Percentiles rank a stretch among this genome's conserved stretches.
Evolutionary conservation across 441 rosid species (phyloP).

Genomic region (Pelargonium citronellum): DNA sequence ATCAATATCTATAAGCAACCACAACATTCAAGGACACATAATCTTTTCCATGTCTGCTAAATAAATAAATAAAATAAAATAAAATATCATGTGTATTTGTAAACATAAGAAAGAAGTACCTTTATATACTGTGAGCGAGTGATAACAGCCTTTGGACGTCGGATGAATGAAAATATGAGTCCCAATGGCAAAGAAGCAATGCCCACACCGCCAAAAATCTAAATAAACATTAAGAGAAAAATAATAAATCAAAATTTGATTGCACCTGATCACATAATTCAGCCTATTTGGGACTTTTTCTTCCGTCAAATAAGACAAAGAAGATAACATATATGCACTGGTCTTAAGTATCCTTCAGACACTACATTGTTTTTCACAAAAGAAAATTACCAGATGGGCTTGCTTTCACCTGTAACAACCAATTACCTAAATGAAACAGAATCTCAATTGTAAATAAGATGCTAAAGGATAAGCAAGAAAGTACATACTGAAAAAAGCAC

Average conservation of each 20-base stretch:
- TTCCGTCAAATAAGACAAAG: too few relatives aligned
- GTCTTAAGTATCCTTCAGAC: neutral
- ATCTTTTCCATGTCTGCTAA: neutral
- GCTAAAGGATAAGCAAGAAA: slow-evolving; percentile 17
- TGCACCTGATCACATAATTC: neutral
- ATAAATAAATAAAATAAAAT: neutral
- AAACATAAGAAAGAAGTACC: slow-evolving; percentile 35
- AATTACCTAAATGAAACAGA: neutral
- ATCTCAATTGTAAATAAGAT: slow-evolving; percentile 11
- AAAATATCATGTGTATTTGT: too few relatives aligned
- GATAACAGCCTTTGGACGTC: slow-evolving; percentile 95
- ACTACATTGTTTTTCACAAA: neutral
- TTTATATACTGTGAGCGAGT: slow-evolving; percentile 94
- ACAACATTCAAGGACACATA: slow-evolving; percentile 1
- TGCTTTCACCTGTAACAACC: neutral
- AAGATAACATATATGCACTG: neutral
- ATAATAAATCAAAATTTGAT: neutral
- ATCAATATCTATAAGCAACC: slow-evolving; percentile 15
- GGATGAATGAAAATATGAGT: slow-evolving; percentile 81
- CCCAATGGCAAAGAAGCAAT: slow-evolving; percentile 90
- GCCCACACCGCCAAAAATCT: slow-evolving; percentile 99
- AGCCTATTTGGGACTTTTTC: neutral
- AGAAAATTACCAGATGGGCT: neutral
- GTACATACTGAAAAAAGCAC: slow-evolving; percentile 81
- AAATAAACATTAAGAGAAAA: slow-evolving; percentile 21